Base-by-base conservation (phyloP, 768 basidiomycete genomes). In the Tulasnella sp. region DNA sequence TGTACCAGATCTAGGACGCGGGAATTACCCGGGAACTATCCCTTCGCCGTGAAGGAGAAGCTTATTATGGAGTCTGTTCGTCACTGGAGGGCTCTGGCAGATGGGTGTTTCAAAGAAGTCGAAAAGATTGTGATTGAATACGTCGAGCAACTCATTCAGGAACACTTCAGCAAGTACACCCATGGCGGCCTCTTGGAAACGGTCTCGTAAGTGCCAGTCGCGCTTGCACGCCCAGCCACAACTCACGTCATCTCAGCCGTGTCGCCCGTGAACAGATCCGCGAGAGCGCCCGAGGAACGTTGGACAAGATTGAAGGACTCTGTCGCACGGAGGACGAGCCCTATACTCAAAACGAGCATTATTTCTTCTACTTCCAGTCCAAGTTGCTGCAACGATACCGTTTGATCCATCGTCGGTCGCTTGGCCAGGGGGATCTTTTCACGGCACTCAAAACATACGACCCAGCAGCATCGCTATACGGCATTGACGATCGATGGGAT, bases 21-120 rank as follows among this genome's bases (percentile, higher is more conserved):
- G 1, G 83, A 86, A 62, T 73, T 86, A 0, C 83, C 83, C 0
- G 80, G 77, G 9, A 74, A 76, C 58, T 82, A 78, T 0, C 78
- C 80, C 0, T 73, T 72, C 11, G 79, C 80, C 0, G 63, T 77
- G 14, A 82, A 81, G 45, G 72, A 70, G 0, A 36, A 19, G n/a
- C 23, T 32, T 23, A 49, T 54, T 4, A 29, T 23, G 11, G 35
- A 54, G n/a, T 27, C 52, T 2, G 32, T 40, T 23, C 35, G 39
- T 9, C 12, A 6, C 32, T 54, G 52, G 52, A 37, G 27, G 39
- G 52, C 19, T 21, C 25, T 54, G 5, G 37, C 52, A 2, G 37
- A 5, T 23, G 6, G 61, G 75, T 4, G 76, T 75, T 0, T 62
- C 81, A 11, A 9, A 58, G 0, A 71, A 69, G 2, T 63, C 4